Percentiles rank a stretch among this genome's conserved stretches.
Evolutionary conservation across 306 rosid species (phyloP).

Genomic region (Cucumis hystrix): DNA sequence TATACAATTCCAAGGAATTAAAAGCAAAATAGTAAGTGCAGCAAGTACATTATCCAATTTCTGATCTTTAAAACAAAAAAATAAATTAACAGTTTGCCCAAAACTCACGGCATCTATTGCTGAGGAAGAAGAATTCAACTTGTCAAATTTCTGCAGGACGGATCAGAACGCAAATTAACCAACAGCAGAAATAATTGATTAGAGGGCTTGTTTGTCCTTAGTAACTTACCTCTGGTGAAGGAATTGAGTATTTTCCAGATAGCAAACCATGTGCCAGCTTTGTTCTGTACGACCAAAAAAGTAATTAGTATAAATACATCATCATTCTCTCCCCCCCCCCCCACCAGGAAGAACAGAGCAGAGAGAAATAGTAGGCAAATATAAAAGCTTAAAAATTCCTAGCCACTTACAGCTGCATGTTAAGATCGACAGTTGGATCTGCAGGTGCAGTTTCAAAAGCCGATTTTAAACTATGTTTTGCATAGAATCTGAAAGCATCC

Average conservation of each 20-base stretch:
- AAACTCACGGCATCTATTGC: constrained; percentile 47
- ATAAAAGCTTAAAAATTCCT: neutral
- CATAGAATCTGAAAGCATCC: constrained; percentile 4
- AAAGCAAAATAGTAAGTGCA: neutral
- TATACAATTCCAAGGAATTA: neutral
- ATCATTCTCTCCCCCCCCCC: neutral
- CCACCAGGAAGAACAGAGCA: neutral
- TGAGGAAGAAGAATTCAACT: constrained; percentile 25
- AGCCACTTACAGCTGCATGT: constrained; percentile 15
- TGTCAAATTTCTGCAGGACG: constrained; percentile 44
- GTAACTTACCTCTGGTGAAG: neutral
- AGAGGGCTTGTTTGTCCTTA: neutral
- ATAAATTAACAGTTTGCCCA: neutral
- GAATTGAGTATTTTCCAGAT: constrained; percentile 13
- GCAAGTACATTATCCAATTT: neutral
- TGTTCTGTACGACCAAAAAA: constrained; percentile 1
- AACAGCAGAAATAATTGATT: neutral
- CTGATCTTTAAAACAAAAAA: neutral
- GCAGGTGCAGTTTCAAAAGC: constrained; percentile 55
- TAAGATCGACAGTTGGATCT: constrained; percentile 85
- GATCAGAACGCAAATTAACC: neutral
- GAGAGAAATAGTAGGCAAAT: neutral
- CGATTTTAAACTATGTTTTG: neutral
- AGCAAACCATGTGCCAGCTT: constrained; percentile 18
- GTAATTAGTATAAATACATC: neutral